These are phyloP conservation scores for Clitopilus passeckerianus DNA, from an alignment of 768 basidiomycete genomes.

Conservation along the genomic window DNA sequence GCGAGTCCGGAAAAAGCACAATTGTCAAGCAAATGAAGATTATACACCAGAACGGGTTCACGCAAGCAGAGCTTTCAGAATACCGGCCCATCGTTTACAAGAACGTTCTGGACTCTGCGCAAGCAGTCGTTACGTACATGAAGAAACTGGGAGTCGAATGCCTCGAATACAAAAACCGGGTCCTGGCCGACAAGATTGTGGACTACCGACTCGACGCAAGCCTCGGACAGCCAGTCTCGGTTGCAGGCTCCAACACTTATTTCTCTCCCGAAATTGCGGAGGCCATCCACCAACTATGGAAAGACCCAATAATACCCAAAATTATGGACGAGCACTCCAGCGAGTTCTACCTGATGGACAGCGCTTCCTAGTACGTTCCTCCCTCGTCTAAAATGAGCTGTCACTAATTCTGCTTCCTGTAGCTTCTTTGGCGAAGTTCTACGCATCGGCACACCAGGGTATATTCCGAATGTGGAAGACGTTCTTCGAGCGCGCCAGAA, in stretches of 20 bases:
- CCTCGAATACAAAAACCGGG: slow-evolving; percentile 51
- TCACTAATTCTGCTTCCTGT: background rate
- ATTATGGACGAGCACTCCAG: slow-evolving; percentile 57
- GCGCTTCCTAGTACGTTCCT: slow-evolving; percentile 70
- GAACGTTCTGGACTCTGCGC: slow-evolving; percentile 79
- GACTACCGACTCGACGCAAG: slow-evolving; percentile 50
- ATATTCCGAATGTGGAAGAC: slow-evolving; percentile 82
- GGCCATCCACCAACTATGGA: slow-evolving; percentile 66
- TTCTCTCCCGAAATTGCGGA: slow-evolving; percentile 64
- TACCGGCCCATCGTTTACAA: slow-evolving; percentile 73
- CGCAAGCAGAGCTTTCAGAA: slow-evolving; percentile 59
- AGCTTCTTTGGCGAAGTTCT: slow-evolving; percentile 85
- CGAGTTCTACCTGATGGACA: slow-evolving; percentile 95
- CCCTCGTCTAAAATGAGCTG: background rate
- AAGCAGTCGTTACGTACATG: slow-evolving; percentile 74
- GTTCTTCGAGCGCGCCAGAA: slow-evolving; percentile 86
- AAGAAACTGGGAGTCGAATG: slow-evolving; percentile 75
- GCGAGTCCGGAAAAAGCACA: slow-evolving; percentile 93
- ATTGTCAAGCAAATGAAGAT: slow-evolving; percentile 97
- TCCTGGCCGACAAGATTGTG: slow-evolving; percentile 56
- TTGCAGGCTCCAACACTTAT: slow-evolving; percentile 16
- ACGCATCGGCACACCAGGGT: slow-evolving; percentile 80
- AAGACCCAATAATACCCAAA: slow-evolving; percentile 57
- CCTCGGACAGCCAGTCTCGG: background rate
- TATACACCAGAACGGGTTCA: slow-evolving; percentile 83